Conservation (phyloP, 139 green algal species). For the Tetradesmus obliquus region DNA sequence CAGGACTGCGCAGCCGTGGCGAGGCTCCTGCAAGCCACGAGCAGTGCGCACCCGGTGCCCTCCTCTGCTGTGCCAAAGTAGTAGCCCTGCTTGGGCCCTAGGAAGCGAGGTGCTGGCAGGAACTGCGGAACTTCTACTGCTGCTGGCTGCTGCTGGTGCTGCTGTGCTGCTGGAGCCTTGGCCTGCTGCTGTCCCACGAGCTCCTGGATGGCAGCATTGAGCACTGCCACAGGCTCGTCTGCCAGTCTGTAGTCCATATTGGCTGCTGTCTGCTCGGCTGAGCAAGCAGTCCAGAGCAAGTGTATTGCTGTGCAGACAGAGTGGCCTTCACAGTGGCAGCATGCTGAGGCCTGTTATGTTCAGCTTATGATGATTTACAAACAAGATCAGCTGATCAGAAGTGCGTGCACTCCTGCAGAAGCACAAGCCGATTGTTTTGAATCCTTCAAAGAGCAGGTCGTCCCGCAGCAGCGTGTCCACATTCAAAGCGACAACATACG, state of each 20-base stretch:
- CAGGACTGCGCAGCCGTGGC: neutral
- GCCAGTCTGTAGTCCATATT: neutral
- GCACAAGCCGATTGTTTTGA: neutral
- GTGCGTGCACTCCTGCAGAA: neutral
- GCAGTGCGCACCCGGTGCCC: constrained; percentile 71
- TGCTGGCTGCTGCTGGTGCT: neutral
- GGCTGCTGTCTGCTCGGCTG: neutral
- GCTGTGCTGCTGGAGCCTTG: constrained; percentile 1
- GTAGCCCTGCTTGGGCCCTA: constrained; percentile 68
- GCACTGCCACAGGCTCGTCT: constrained; percentile 36
- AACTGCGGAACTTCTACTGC: constrained; percentile 47
- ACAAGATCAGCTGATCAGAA: neutral
- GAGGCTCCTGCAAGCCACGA: neutral
- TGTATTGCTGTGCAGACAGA: neutral
- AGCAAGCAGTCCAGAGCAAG: neutral
- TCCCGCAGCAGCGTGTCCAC: neutral
- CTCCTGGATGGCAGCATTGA: constrained; percentile 43
- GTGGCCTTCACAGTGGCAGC: neutral
- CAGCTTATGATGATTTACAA: neutral
- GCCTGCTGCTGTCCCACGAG: neutral
- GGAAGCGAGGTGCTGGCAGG: constrained; percentile 55
- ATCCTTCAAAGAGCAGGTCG: neutral
- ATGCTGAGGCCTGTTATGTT: neutral
- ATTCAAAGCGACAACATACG: neutral
- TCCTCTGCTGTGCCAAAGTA: constrained; percentile 68